Evolutionary conservation across 2,329 filamentous ascomycete species (phyloP), one percentile per base, ranked within the genome.

Genomic region (Colletotrichum tamarilloi): DNA sequence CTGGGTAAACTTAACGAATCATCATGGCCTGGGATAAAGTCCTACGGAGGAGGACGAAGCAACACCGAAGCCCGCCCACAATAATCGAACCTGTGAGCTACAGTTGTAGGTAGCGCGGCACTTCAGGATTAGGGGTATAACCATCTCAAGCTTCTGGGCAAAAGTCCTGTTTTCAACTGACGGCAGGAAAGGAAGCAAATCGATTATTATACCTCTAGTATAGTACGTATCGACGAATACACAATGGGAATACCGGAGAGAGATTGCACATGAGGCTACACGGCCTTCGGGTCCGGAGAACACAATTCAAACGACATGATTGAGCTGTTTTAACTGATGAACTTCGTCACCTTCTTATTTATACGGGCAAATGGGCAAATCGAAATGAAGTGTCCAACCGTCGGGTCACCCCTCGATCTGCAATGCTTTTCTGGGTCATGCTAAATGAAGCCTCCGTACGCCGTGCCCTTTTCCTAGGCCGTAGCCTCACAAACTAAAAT

Each of bases 371-470:
- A 12, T 22, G 38, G 59, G n/a, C 53, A 58, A 58, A 9, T 53
- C 30, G n/a, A 14, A 59, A 57, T 12, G n/a, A 67, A 42, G 62
- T 24, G 19, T 53, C 7, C 26, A 60, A 56, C n/a, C 57, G 42
- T 49, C 32, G 32, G 32, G 32, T 35, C 16, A 35, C 7, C 14
- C n/a, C 35, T 32, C 28, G 9, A 16, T 35, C 46, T 6, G 59
- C 30, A 73, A 64, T 64, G 32, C 66, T 73, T 70, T 71, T 66
- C 55, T 38, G 26, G 49, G 32, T 52, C 60, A 46, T 56, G 35
- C 49, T 32, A 71, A 71, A 70, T 42, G 28, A 58, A 60, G 67
- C 67, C 67, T 66, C 28, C 52, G 42, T 70, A 66, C 71, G 71
- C 71, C 71, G 9, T 73, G 60, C 55, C 60, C 35, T 58, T 66